Base-by-base conservation (phyloP, 2,329 filamentous ascomycete genomes). In the Fonsecaea pedrosoi region DNA sequence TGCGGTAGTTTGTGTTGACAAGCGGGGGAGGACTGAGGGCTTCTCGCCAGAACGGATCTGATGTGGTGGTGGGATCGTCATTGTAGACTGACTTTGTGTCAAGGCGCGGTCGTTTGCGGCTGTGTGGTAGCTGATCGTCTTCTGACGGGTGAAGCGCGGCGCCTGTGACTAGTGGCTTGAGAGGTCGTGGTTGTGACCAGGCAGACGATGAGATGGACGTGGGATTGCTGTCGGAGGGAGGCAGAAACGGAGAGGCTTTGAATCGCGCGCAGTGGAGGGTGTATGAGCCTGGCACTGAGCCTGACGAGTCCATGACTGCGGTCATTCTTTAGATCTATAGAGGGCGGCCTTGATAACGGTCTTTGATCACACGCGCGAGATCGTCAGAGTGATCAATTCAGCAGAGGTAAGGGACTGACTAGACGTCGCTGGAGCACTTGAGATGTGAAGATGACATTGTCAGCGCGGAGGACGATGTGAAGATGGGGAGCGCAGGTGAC, bases 1-100 rank as follows among this genome's bases (percentile, higher is more conserved):
- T 75, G 35, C 75, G 74, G 68, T 81, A 81, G 53, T 78, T 74
- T 30, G 78, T 76, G 61, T 76, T 78, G 45, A 78, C 75, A 13
- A 81, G 73, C 34, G 78, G 77, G 7, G 77, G 74, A 40, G 78
- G 77, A 60, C 77, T 78, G 30, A 65, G 53, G 15, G 60, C 60
- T 40, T 70, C 68, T 38, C 64, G 54, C 45, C 45, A 13, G 30
- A 42, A 32, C 34, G 50, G 62, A 3, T 32, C 32, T 18, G 48
- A 54, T 6, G 9, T 38, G 48, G 10, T 35, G 58, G n/a, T 40
- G 38, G 38, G 18, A 25, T 42, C 54, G 45, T 60, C 54, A 54
- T 60, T 12, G 21, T 40, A 32, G 25, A 38, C 37, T 1, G 53
- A 32, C 40, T 15, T 37, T 12, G 54, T 67, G 32, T 59, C 40